Conservation (phyloP, 176 grass and related monocot genomes). For the Musa beccarii region DNA sequence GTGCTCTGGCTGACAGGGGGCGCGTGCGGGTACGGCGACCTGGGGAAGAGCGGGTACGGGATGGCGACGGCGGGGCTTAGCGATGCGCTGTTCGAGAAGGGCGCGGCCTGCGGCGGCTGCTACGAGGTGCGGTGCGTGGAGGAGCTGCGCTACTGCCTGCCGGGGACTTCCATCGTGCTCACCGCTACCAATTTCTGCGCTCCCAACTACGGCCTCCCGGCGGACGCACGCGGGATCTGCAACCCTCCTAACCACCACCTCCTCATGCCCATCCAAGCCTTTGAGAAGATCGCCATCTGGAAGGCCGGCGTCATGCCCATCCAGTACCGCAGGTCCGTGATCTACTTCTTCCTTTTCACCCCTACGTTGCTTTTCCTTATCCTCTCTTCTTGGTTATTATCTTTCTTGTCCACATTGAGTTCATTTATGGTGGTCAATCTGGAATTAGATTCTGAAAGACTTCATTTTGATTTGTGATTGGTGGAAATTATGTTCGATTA, state of each 20-base stretch:
- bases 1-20: slow-evolving; percentile 44
- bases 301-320: slow-evolving; percentile 86
- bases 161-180: slow-evolving; percentile 86
- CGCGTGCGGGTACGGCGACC: slow-evolving; percentile 91
- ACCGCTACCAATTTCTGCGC: slow-evolving; percentile 97
- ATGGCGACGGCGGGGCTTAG: slow-evolving; percentile 91
- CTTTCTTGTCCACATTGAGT: background rate
- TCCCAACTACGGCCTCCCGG: slow-evolving; percentile 70
- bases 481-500: background rate
- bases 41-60: slow-evolving; percentile 86
- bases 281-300: slow-evolving; percentile 39
- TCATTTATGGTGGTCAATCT: background rate
- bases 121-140: slow-evolving; percentile 94
- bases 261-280: slow-evolving; percentile 90
- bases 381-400: no score
- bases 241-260: slow-evolving; percentile 92
- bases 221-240: slow-evolving; percentile 79
- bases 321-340: slow-evolving; percentile 73
- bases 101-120: slow-evolving; percentile 83
- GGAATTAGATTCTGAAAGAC: background rate
- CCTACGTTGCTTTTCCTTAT: background rate
- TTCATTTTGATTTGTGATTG: background rate
- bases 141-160: slow-evolving; percentile 81
- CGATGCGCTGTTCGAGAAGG: slow-evolving; percentile 72
- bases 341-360: background rate